These are phyloP conservation scores for Fusarium musae DNA, from an alignment of 2,329 filamentous ascomycete species.

Conservation along the genomic window DNA sequence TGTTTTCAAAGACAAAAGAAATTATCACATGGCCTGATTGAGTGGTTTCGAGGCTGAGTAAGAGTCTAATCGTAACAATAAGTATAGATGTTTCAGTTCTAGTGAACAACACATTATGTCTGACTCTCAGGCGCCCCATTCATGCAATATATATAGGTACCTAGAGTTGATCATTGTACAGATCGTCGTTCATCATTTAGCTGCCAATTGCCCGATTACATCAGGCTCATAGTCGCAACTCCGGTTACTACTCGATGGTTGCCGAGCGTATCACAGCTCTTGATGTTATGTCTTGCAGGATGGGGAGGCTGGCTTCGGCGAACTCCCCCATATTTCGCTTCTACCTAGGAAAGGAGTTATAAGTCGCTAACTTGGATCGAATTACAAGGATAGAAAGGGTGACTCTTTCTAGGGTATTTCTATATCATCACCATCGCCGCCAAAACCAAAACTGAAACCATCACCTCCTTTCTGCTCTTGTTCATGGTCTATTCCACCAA, in stretches of 20 bases:
- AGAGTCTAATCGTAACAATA: constrained; percentile 11
- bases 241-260: not conserved
- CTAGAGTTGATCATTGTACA: constrained; percentile 4
- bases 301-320: not conserved
- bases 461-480: constrained; percentile 46
- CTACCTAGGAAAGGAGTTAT: not conserved
- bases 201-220: not conserved
- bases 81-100: not conserved
- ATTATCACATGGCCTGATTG: constrained; percentile 1
- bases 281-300: not conserved
- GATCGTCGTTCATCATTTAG: constrained; percentile 4
- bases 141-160: not conserved
- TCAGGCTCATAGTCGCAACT: not conserved
- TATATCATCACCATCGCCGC: constrained; percentile 57
- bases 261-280: not conserved
- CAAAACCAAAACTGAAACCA: constrained; percentile 67
- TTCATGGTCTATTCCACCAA: constrained; percentile 55
- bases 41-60: not conserved
- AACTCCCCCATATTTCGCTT: not conserved
- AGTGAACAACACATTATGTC: not conserved
- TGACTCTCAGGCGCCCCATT: not conserved
- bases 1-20: not conserved
- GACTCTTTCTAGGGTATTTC: constrained; percentile 54
- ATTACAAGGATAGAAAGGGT: not conserved
- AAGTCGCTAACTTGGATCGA: not conserved